phyloP scores from a whole-genome alignment of 768 basidiomycete species.

The button mushroom (Agaricus bisporus) region DNA sequence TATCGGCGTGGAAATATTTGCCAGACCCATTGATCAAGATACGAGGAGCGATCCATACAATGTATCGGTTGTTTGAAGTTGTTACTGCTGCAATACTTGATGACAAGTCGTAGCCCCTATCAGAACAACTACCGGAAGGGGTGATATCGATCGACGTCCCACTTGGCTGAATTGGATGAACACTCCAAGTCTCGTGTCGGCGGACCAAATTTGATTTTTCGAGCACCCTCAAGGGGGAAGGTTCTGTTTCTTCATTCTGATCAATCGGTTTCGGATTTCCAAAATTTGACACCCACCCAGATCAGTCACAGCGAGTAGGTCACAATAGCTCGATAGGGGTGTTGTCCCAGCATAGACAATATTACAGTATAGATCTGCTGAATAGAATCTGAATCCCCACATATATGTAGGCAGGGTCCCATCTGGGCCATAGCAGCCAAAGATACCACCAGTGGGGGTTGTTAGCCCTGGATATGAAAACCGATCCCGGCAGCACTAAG shows the following conservation, averaged over 20 bases:
- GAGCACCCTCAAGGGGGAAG: conserved; percentile 72
- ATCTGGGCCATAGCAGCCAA: conserved; percentile 76
- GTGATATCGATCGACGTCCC: conserved; percentile 75
- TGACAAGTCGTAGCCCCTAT: too few relatives aligned
- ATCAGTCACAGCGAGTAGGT: conserved; percentile 12
- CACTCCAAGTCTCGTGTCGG: conserved; percentile 4
- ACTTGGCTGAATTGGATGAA: conserved; percentile 44
- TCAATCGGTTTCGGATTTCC: conserved; percentile 51
- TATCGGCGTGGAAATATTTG: conserved; percentile 39
- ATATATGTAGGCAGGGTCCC: conserved; percentile 61
- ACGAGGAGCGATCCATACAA: too few relatives aligned
- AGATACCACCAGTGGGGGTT: conserved; percentile 62
- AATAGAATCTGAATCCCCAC: conserved; percentile 78
- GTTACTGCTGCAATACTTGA: too few relatives aligned
- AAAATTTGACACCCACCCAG: conserved; percentile 34
- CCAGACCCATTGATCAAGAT: too few relatives aligned
- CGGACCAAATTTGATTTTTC: conserved; percentile 7
- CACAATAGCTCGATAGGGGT: conserved; percentile 1
- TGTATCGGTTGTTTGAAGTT: too few relatives aligned
- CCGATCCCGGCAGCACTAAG: conserved; percentile 55
- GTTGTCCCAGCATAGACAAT: neutral
- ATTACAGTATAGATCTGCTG: conserved; percentile 37
- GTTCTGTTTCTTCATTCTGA: conserved; percentile 52
- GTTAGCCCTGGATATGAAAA: conserved; percentile 51
- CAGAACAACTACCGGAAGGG: conserved; percentile 59